Conservation (phyloP, 106 monocot genomes). For the Apostasia ramifera region DNA sequence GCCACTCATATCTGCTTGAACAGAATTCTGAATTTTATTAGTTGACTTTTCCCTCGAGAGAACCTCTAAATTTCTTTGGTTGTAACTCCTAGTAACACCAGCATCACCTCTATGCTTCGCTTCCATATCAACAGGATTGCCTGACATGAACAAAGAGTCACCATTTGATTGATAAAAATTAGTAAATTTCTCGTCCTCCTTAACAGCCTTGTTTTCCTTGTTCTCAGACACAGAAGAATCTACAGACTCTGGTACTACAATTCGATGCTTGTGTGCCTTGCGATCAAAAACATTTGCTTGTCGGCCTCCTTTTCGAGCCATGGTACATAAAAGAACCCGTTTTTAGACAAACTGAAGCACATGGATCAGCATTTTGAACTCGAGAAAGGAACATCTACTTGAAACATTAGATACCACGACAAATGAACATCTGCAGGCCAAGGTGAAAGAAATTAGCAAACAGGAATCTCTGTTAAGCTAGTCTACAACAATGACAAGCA, state of each 20-base stretch:
- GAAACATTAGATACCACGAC: too few relatives aligned
- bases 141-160: constrained; percentile 12
- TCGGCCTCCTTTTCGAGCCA: constrained; percentile 68
- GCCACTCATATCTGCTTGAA: constrained; percentile 4
- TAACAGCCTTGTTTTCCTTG: constrained; percentile 13
- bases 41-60: constrained; percentile 20
- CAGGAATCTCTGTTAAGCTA: too few relatives aligned
- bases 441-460: too few relatives aligned
- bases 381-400: too few relatives aligned
- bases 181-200: constrained; percentile 12
- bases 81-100: constrained; percentile 24
- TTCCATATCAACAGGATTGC: constrained; percentile 6
- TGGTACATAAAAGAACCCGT: constrained; percentile 8
- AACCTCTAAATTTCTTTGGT: constrained; percentile 13
- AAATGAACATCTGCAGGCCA: too few relatives aligned
- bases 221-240: constrained; percentile 17
- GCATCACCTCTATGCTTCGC: constrained; percentile 11
- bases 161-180: constrained; percentile 10
- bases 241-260: constrained; percentile 15
- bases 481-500: too few relatives aligned
- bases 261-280: constrained; percentile 19
- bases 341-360: too few relatives aligned
- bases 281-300: constrained; percentile 37
- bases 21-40: constrained; percentile 11
- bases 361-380: too few relatives aligned